Conservation (phyloP, 1,284 basidiomycete genomes). For the Tylopilus sp. region DNA sequence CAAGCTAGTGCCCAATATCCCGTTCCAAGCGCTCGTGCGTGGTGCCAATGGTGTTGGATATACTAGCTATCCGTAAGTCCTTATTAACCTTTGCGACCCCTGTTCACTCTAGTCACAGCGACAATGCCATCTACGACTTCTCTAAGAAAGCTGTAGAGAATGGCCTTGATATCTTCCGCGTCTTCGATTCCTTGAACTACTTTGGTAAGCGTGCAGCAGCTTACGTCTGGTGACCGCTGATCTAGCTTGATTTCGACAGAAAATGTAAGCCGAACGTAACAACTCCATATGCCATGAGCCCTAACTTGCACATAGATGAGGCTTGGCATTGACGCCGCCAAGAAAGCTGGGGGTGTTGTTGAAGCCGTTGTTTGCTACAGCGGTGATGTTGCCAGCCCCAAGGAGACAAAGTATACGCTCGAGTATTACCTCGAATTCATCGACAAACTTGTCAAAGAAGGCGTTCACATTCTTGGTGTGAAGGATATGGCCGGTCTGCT, state of each 20-base stretch:
- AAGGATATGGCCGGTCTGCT: slow-evolving; percentile 99
- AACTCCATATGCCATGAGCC: neutral
- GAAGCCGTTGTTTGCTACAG: slow-evolving; percentile 99
- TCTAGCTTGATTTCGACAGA: slow-evolving; percentile 39
- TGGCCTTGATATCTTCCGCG: slow-evolving; percentile 99
- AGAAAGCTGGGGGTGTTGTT: slow-evolving; percentile 98
- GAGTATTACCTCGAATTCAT: slow-evolving; percentile 98
- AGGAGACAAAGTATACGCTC: slow-evolving; percentile 97
- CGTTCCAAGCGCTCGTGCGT: slow-evolving; percentile 96
- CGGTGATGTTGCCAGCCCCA: slow-evolving; percentile 93
- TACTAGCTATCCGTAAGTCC: slow-evolving; percentile 92
- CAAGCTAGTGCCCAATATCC: slow-evolving; percentile 97
- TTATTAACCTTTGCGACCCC: neutral
- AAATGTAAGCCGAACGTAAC: slow-evolving; percentile 47
- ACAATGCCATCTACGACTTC: slow-evolving; percentile 99
- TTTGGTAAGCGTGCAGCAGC: slow-evolving; percentile 60
- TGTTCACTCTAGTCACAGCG: slow-evolving; percentile 45
- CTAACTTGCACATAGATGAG: slow-evolving; percentile 61
- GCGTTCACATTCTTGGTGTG: slow-evolving; percentile 96
- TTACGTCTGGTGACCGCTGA: slow-evolving; percentile 9
- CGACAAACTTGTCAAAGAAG: slow-evolving; percentile 89
- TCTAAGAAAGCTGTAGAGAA: slow-evolving; percentile 98
- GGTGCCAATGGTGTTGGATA: slow-evolving; percentile 99
- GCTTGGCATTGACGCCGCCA: slow-evolving; percentile 97
- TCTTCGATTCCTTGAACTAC: slow-evolving; percentile 99